phyloP scores from a whole-genome alignment of 176 grass and related monocot species.

The Panicum miliaceum region DNA sequence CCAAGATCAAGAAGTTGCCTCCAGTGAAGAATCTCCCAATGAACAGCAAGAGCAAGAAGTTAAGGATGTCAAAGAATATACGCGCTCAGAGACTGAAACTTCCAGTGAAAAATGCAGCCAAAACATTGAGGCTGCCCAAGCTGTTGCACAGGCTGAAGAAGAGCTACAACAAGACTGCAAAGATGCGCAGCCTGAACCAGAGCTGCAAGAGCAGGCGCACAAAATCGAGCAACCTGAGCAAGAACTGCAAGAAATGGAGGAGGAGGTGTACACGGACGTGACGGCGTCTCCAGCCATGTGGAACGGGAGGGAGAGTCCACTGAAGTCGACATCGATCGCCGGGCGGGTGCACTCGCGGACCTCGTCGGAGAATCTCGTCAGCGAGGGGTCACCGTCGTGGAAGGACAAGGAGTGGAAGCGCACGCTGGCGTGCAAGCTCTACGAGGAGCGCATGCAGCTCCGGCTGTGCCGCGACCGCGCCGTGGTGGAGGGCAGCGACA shows the following conservation, averaged over 20 bases:
- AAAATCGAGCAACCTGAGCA: background rate
- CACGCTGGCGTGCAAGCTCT: conserved; percentile 90
- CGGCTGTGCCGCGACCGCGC: conserved; percentile 63
- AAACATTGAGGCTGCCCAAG: background rate
- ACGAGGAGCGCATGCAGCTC: conserved; percentile 81
- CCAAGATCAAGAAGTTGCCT: background rate
- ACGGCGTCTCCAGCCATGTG: conserved; percentile 27
- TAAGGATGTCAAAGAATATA: conserved; percentile 41
- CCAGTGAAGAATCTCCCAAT: background rate
- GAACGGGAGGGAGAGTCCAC: conserved; percentile 33
- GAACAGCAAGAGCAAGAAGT: conserved; percentile 8
- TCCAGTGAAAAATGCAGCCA: background rate
- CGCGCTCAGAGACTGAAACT: background rate
- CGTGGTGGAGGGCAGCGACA: conserved; percentile 58
- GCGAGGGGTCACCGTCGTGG: conserved; percentile 51
- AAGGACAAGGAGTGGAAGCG: conserved; percentile 90
- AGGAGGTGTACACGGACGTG: conserved; percentile 9
- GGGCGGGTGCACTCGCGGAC: conserved; percentile 45
- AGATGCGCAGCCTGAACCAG: background rate
- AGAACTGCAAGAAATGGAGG: conserved; percentile 1
- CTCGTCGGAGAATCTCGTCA: conserved; percentile 51
- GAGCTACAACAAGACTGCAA: background rate
- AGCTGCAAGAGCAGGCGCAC: background rate
- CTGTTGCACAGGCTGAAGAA: background rate
- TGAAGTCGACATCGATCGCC: conserved; percentile 54